phyloP scores from a whole-genome alignment of 495 filamentous ascomycete species.

The Talaromyces liani region DNA sequence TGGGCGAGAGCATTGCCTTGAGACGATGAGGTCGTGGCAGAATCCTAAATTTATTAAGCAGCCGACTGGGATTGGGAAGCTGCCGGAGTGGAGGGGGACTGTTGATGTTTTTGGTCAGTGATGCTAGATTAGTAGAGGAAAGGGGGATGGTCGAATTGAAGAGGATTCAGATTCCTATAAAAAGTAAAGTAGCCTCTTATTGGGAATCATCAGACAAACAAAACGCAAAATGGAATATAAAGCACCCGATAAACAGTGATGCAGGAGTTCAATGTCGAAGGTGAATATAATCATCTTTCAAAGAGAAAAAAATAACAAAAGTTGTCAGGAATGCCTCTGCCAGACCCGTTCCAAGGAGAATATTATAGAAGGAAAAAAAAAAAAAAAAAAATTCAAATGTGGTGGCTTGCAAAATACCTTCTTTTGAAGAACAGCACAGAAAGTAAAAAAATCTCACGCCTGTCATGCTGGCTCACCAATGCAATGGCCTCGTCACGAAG shows the following conservation, averaged over 20 bases:
- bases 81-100: background rate
- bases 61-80: background rate
- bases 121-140: background rate
- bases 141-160: background rate
- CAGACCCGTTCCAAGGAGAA: background rate
- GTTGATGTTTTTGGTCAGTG: background rate
- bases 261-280: background rate
- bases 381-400: background rate
- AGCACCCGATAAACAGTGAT: background rate
- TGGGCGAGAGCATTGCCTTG: background rate
- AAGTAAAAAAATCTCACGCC: constrained; percentile 15
- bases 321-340: background rate
- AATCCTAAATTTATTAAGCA: background rate
- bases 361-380: background rate
- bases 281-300: background rate
- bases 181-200: constrained; percentile 1
- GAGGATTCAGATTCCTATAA: background rate
- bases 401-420: background rate
- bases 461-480: constrained; percentile 10
- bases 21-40: background rate
- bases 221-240: background rate
- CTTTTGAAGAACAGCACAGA: constrained; percentile 4
- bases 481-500: constrained; percentile 4
- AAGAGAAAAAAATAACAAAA: background rate
- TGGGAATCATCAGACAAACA: background rate